Base-by-base conservation (phyloP, 2,329 filamentous ascomycete species). In the Colletotrichum trifolii region DNA sequence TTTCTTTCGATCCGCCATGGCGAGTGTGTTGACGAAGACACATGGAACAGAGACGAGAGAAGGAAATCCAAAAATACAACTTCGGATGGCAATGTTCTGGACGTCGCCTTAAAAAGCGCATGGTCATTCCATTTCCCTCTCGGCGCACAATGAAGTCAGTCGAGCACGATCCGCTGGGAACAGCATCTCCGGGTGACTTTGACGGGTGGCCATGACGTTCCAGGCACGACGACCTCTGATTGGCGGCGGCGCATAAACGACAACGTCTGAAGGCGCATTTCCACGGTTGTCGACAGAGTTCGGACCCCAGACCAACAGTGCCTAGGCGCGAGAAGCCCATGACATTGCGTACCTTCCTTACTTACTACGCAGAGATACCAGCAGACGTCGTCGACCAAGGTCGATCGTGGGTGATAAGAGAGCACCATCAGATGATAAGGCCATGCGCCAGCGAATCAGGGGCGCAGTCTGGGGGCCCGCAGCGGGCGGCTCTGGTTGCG, bases 1-100 rank as follows among this genome's bases (percentile, higher is more conserved):
- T 73, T 85, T 89, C 76, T 92, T 93, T 67, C 87, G 81, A 66
- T 79, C 67, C 4, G 73, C 67, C 83, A 91, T 68, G 39, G 52
- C 36, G 36, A 52, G 45, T 25, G 25, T 25, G 25, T 25, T 25
- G 25, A 25, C 25, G 25, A 25, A 25, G 25, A 25, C 25, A 25
- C 25, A 25, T 25, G 25, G 25, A 5, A 25, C 4, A 25, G 25
- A 25, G 25, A 25, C 25, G 25, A 25, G 25, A 25, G 39, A 50
- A 39, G 33, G 46, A 10, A 48, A 8, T 33, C 15, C 13, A 7
- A 1, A 6, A 40, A 1, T 50, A 50, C 3, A 35, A 6, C 43
- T 15, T 4, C 13, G 33, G n/a, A 7, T 9, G 17, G 12, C 15
- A 15, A 45, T 50, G 40, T 12, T 15, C n/a, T 46, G 15, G 10